Evolutionary conservation across 805 yeast species (phyloP).

Genomic region (Candida boleticola): DNA sequence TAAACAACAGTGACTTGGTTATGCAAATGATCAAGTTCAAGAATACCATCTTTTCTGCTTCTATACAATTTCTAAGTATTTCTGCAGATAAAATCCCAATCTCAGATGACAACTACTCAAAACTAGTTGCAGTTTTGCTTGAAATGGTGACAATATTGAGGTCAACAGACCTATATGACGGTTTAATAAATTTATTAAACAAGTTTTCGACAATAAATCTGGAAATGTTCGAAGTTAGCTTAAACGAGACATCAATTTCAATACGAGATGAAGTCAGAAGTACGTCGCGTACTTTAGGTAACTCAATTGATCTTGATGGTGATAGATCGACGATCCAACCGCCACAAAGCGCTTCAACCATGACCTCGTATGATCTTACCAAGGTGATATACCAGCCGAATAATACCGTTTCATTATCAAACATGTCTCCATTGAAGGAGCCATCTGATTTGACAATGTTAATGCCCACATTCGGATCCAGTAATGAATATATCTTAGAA

Average conservation of each 20-base stretch:
- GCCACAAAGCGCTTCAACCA: constrained; percentile 4
- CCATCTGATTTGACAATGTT: constrained; percentile 15
- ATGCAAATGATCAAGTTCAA: constrained; percentile 38
- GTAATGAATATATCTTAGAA: constrained; percentile 9
- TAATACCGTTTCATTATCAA: constrained; percentile 26
- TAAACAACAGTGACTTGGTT: constrained; percentile 28
- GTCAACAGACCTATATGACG: constrained; percentile 24
- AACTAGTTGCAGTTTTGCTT: constrained; percentile 24
- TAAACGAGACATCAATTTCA: not conserved
- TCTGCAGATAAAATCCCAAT: constrained; percentile 32
- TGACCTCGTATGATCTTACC: constrained; percentile 29
- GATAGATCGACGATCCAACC: constrained; percentile 5
- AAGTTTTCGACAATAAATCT: constrained; percentile 28
- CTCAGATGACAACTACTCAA: constrained; percentile 28
- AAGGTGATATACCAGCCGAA: constrained; percentile 21
- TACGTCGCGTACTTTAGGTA: constrained; percentile 17
- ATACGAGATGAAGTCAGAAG: constrained; percentile 6
- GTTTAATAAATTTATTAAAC: constrained; percentile 22
- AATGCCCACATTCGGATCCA: constrained; percentile 7
- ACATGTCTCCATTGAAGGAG: constrained; percentile 16
- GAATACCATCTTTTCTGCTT: constrained; percentile 22
- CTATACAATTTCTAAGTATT: constrained; percentile 25
- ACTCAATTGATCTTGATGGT: constrained; percentile 12
- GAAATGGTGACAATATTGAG: constrained; percentile 32
- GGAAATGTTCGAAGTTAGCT: constrained; percentile 7